phyloP scores from a whole-genome alignment of 2,329 filamentous ascomycete genomes.

The Scopulariopsis brevicaulis region DNA sequence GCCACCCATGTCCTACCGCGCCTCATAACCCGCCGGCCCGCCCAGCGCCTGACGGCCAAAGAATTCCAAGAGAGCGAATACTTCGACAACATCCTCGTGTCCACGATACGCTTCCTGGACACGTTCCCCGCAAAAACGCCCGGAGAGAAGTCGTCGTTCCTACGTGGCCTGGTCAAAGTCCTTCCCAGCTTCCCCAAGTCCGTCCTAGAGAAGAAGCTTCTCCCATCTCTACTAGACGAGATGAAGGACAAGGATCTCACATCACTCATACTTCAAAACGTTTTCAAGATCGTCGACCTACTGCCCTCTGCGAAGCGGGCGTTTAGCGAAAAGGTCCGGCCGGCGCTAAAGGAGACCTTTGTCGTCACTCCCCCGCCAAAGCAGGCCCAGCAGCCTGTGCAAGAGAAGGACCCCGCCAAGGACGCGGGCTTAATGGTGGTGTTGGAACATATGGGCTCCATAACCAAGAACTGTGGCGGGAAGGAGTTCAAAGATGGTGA shows the following conservation, averaged over 20 bases:
- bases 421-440: slow-evolving; percentile 89
- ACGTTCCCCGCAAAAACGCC: slow-evolving; percentile 83
- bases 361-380: slow-evolving; percentile 21
- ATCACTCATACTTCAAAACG: slow-evolving; percentile 75
- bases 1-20: slow-evolving; percentile 65
- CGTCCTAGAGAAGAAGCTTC: slow-evolving; percentile 87
- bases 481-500: slow-evolving; percentile 90
- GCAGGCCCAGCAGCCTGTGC: slow-evolving; percentile 35
- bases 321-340: slow-evolving; percentile 80
- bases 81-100: slow-evolving; percentile 94
- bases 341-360: slow-evolving; percentile 75
- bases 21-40: slow-evolving; percentile 77
- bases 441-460: slow-evolving; percentile 67
- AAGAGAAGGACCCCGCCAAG: slow-evolving; percentile 70
- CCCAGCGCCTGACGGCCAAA: slow-evolving; percentile 73
- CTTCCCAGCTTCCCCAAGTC: slow-evolving; percentile 86
- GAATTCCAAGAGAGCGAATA: slow-evolving; percentile 94
- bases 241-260: slow-evolving; percentile 85
- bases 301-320: slow-evolving; percentile 62
- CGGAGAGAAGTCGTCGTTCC: slow-evolving; percentile 82
- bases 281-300: slow-evolving; percentile 79
- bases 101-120: slow-evolving; percentile 91
- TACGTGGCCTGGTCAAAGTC: slow-evolving; percentile 79
- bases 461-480: slow-evolving; percentile 72
- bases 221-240: slow-evolving; percentile 83